These are phyloP conservation scores for Vaccinium darrowii DNA, from an alignment of 148 eudicot species.

Conservation along the genomic window DNA sequence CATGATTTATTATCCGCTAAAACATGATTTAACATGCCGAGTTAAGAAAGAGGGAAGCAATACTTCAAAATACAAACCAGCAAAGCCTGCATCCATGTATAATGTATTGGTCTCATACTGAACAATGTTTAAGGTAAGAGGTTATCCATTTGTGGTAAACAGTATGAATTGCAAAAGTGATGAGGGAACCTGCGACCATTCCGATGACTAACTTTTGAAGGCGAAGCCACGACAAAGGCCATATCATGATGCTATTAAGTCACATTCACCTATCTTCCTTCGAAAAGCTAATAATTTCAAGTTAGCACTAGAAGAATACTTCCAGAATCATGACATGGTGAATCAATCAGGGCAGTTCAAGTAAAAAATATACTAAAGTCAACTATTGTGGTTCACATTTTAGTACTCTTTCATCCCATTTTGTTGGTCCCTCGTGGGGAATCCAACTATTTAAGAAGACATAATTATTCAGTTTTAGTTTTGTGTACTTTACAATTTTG, in stretches of 20 bases:
- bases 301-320: neutral
- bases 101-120: neutral
- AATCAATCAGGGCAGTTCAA: neutral
- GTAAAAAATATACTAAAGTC: neutral
- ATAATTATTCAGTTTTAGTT: too few species aligned
- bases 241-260: neutral
- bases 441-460: neutral
- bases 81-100: neutral
- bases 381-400: neutral
- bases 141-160: neutral
- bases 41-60: neutral
- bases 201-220: neutral
- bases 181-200: neutral
- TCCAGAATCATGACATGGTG: neutral
- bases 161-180: neutral
- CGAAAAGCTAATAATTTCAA: neutral
- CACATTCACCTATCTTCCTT: neutral
- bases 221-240: neutral
- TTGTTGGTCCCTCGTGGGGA: neutral
- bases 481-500: too few species aligned
- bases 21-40: neutral
- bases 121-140: neutral
- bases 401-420: neutral
- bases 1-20: neutral
- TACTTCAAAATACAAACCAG: neutral